Evolutionary conservation across 208 protist genomes (phyloP), one percentile per base, ranked within the genome.

Genomic region (Crithidia fasciculata): DNA sequence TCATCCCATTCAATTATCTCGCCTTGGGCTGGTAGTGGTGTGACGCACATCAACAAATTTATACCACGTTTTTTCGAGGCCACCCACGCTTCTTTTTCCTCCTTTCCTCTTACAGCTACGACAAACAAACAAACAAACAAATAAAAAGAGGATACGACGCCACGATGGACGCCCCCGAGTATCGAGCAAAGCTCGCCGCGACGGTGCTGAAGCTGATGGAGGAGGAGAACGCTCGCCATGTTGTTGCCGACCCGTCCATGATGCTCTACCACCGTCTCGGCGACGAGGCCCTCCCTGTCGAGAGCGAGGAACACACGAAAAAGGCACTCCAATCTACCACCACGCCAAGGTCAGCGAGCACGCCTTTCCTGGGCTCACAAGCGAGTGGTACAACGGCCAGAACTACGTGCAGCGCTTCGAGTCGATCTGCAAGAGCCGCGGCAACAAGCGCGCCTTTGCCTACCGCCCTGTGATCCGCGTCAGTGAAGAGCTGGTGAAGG

Each of bases 391-490:
- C 74, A 28, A 72, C 57, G 85, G 77, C 6, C 54, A 39, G 12
- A 84, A 88, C 64, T 80, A 75, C 63, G 69, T 85, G 43, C 71
- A 85, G 59, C 61, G 69, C n/a, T 59, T 93, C 39, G 59, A 82
- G 69, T 39, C 62, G 8, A 73, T 73, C 44, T 84, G 63, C 69
- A 68, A 43, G 63, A 56, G 69, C 45, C 74, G 47, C 18, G 55
- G 73, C 40, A 68, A 75, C 41, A 60, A 78, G 19, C 78, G 75
- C 19, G 90, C 90, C 5, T 55, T 95, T 28, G 87, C 72, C 39
- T 92, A 91, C 54, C 86, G 90, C 50, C 68, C 69, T 7, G 58
- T 91, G 16, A 73, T 83, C n/a, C 74, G 68, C 15, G 69, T 90
- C 2, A 84, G 88, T 69, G 84, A 83, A 57, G 72, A 77, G 50